Base-by-base conservation (phyloP, 352 stramenopile species). In the Phytophthora fragariaefolia region DNA sequence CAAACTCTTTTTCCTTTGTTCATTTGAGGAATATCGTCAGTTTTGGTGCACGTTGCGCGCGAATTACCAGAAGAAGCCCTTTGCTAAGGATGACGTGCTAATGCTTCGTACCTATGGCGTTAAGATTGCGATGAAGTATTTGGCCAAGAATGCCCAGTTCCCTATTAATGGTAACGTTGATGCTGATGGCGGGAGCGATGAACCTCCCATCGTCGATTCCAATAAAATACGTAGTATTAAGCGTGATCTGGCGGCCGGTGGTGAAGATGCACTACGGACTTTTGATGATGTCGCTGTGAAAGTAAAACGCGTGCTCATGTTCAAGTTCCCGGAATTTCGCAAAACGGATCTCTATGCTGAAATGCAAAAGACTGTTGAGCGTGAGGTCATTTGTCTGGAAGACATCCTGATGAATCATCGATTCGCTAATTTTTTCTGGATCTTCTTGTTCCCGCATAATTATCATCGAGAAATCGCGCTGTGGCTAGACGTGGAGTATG, bases 331-430 rank as follows among this genome's bases (percentile, higher is more conserved):
- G 13, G 73, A 87, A 27, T 96, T 96, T 27, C 84, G 88, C 13
- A 85, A 91, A 55, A 92, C 84, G 1, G 86, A 94, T 1, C 69
- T 96, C 20, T 96, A 91, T 55, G 63, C 63, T 22, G 88, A 96
- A 57, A 93, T 96, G 88, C 76, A 83, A 47, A 87, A 85, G 58
- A 88, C 81, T 12, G 85, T 94, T 18, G 78, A 90, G 58, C 83
- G 88, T 18, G 84, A 94, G 73, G 83, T 96, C 32, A 89, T 96
- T 17, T 84, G 76, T 13, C 72, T 96, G 1, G 88, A 96, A 50
- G 87, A 93, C 28, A 93, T 96, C 8, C 56, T 96, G 63, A 92
- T 96, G 83, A 96, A 96, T 57, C 88, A 93, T 47, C 83, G 87
- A 4, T 92, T 96, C 52, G 87, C 85, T 36, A 93, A 94, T 51